A percentile compares a stretch with the other conserved stretches of the same genome.
Conservation (phyloP, 352 stramenopile genomes). For the Phytophthora vignae region DNA sequence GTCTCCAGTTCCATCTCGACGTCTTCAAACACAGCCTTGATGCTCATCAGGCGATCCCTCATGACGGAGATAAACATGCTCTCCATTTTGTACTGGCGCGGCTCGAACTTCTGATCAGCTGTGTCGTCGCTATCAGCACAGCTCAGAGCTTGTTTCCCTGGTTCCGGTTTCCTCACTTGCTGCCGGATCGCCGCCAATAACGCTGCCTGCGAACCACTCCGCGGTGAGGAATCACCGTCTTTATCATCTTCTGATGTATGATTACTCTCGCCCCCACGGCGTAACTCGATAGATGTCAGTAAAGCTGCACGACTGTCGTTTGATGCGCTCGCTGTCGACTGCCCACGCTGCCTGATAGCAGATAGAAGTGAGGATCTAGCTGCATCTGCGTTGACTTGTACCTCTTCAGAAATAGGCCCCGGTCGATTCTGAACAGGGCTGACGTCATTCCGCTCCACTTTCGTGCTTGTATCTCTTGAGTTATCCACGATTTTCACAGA, state of each 20-base stretch:
- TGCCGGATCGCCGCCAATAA: constrained; percentile 45
- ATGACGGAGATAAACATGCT: constrained; percentile 72
- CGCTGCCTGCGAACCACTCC: constrained; percentile 24
- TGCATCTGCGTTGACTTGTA: constrained; percentile 2
- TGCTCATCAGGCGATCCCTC: constrained; percentile 50
- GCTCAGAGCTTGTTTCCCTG: neutral
- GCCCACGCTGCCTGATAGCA: constrained; percentile 24
- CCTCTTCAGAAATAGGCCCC: neutral
- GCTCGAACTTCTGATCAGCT: constrained; percentile 40
- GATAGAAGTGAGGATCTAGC: constrained; percentile 22
- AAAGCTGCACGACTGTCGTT: constrained; percentile 15
- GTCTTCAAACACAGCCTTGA: constrained; percentile 66
- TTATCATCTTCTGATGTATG: neutral
- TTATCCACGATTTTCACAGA: neutral
- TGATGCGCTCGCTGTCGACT: neutral
- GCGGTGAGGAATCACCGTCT: neutral
- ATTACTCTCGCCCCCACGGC: neutral
- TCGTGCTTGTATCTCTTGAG: neutral
- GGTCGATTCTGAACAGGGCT: neutral
- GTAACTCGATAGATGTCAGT: constrained; percentile 23
- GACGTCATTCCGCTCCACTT: neutral
- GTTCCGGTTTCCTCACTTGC: constrained; percentile 12
- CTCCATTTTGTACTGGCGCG: constrained; percentile 57
- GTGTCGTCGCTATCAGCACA: neutral
- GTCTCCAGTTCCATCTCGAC: constrained; percentile 73